Base-by-base conservation (phyloP, 352 stramenopile species). In the Globisporangium emineosum region DNA sequence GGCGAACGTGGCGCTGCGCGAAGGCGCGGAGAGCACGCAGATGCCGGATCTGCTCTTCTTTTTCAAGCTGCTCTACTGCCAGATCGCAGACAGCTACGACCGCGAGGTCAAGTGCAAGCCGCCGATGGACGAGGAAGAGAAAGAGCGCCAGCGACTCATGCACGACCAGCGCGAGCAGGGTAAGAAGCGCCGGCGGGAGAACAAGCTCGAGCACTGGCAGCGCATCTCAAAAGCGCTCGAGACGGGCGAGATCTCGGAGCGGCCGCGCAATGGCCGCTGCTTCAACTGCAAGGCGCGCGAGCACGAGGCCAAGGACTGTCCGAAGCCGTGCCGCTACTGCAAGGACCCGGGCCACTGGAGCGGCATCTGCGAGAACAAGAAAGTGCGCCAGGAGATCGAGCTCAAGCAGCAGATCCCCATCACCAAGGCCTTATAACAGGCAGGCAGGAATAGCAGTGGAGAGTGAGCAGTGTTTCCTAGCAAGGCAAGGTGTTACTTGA, bases 261-360 rank as follows among this genome's bases (percentile, higher is more conserved):
- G 64, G 27, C 86, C 85, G 25, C 77, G 79, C 33, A 81, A 85
- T 21, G 79, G 79, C 15, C 77, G 78, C 12, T 96, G 87, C 71
- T 96, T 85, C 75, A 96, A 96, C 71, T 96, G 87, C 79, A 90
- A 92, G 65, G 68, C 90, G 60, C 75, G 81, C 23, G 80, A 81
- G 58, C 87, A 96, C 71, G 77, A 93, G 45, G 84, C 87, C 40
- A 89, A 87, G 52, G 72, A 82, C 47, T 96, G 87, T 54, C 76
- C 79, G 15, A 74, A 88, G 13, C 80, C 85, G 12, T 96, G 87
- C 57, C 82, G 84, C 21, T 94, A 94, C 68, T 96, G 85, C 71
- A 89, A 93, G 58, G 55, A 89, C 19, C 43, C 67, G 4, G 83
- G 77, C 32, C 87, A 96, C 66, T 94, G 84, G 57, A 93, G 84